phyloP scores from a whole-genome alignment of 2,329 filamentous ascomycete genomes.

The Penicillium psychrosexuale region DNA sequence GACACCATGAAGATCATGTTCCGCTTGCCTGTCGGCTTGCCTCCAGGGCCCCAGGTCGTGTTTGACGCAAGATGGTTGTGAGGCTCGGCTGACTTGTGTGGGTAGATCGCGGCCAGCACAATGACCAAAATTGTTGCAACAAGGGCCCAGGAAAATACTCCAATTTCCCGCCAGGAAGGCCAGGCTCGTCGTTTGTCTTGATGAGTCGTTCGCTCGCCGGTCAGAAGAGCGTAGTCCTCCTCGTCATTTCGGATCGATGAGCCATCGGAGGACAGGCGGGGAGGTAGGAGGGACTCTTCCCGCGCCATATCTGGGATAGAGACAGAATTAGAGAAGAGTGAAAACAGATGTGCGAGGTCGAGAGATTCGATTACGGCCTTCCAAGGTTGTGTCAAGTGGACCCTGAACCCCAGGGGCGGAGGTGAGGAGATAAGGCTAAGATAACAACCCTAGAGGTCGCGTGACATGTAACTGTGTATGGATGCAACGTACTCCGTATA shows the following conservation, averaged over 20 bases:
- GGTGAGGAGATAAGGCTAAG: conserved; percentile 10
- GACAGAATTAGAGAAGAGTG: neutral
- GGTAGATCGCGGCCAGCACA: conserved; percentile 75
- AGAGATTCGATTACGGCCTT: neutral
- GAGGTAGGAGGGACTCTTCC: conserved; percentile 54
- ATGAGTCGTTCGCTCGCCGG: conserved; percentile 48
- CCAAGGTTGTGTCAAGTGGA: conserved; percentile 2
- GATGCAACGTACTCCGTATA: neutral
- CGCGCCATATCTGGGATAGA: conserved; percentile 30
- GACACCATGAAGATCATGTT: conserved; percentile 99
- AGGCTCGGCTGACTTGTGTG: conserved; percentile 56
- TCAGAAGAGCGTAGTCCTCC: conserved; percentile 62
- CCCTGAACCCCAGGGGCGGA: conserved; percentile 1
- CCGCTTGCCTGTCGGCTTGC: conserved; percentile 64
- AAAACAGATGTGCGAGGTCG: neutral
- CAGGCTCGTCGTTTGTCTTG: conserved; percentile 43
- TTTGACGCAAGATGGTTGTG: conserved; percentile 26
- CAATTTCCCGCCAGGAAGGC: conserved; percentile 67
- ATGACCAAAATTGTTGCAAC: conserved; percentile 75
- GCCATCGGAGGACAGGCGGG: conserved; percentile 54
- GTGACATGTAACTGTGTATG: neutral
- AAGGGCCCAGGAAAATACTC: conserved; percentile 78
- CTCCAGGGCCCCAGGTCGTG: conserved; percentile 37
- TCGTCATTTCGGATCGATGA: conserved; percentile 56
- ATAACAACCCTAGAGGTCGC: neutral